phyloP scores from a whole-genome alignment of 2,329 filamentous ascomycete species.

The Colletotrichum echinochloae region DNA sequence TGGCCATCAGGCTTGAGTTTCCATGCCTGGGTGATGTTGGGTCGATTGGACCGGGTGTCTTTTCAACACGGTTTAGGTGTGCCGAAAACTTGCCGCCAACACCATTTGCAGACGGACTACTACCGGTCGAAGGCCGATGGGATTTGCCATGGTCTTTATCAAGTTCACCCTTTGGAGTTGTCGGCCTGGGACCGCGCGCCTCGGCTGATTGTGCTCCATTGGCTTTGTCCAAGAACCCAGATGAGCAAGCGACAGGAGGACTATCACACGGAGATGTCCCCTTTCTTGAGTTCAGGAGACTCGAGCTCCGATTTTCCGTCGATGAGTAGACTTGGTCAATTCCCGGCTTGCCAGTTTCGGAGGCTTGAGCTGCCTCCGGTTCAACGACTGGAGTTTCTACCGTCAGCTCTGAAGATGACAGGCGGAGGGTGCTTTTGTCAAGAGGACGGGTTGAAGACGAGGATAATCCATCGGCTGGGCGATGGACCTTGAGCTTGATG shows the following conservation, averaged over 20 bases:
- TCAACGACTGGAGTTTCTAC: background rate
- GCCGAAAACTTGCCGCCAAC: background rate
- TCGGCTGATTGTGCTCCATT: background rate
- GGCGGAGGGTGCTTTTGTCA: background rate
- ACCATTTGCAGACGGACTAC: background rate
- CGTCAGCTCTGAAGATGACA: background rate
- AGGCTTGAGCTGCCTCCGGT: background rate
- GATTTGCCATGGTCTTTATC: background rate
- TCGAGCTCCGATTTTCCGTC: background rate
- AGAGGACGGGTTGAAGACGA: conserved; percentile 1
- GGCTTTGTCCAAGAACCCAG: background rate
- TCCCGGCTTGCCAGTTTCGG: background rate
- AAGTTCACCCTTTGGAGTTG: conserved; percentile 22
- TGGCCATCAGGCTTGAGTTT: conserved; percentile 35
- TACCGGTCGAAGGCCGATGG: background rate
- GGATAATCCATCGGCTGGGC: conserved; percentile 25
- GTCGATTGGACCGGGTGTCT: conserved; percentile 28
- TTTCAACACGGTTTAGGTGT: conserved; percentile 5
- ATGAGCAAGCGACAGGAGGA: background rate
- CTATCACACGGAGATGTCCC: background rate
- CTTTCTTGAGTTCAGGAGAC: background rate
- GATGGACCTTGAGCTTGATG: conserved; percentile 66
- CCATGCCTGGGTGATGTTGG: conserved; percentile 32
- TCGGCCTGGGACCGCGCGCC: conserved; percentile 3
- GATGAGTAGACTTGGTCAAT: background rate